phyloP scores from a whole-genome alignment of 169 alveolate species.

The Plasmodium coatneyi region DNA sequence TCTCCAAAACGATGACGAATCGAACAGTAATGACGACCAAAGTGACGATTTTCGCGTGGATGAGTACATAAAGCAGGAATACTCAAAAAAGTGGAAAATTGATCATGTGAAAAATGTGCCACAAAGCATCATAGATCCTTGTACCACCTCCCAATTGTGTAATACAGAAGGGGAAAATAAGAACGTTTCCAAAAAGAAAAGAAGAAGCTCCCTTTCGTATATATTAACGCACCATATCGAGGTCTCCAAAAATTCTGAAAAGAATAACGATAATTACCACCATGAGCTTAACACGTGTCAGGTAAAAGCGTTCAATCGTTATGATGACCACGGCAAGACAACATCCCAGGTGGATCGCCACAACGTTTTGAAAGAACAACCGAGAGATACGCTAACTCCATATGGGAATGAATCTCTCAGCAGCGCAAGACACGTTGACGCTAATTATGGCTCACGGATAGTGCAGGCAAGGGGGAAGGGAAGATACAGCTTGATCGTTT shows the following conservation, averaged over 20 bases:
- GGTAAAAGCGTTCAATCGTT: background rate
- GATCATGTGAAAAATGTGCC: background rate
- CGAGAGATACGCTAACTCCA: background rate
- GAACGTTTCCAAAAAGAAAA: background rate
- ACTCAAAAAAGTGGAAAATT: conserved; percentile 14
- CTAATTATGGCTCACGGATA: background rate
- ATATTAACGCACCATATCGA: background rate
- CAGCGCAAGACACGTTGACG: background rate
- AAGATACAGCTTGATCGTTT: conserved; percentile 1
- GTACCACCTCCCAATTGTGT: background rate
- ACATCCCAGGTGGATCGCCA: background rate
- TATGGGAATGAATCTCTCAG: background rate
- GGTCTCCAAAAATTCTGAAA: background rate
- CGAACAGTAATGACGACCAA: background rate
- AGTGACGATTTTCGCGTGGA: background rate
- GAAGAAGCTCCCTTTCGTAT: background rate
- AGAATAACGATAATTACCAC: background rate
- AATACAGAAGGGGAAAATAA: background rate
- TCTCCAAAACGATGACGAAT: background rate
- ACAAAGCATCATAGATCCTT: background rate
- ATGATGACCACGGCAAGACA: background rate
- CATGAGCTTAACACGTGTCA: background rate
- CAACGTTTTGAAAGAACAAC: background rate
- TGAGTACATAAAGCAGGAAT: conserved; percentile 30
- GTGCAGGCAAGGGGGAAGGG: background rate